These are phyloP conservation scores for Metschnikowia drakensbergensis DNA, from an alignment of 805 yeast genomes.

Conservation along the genomic window DNA sequence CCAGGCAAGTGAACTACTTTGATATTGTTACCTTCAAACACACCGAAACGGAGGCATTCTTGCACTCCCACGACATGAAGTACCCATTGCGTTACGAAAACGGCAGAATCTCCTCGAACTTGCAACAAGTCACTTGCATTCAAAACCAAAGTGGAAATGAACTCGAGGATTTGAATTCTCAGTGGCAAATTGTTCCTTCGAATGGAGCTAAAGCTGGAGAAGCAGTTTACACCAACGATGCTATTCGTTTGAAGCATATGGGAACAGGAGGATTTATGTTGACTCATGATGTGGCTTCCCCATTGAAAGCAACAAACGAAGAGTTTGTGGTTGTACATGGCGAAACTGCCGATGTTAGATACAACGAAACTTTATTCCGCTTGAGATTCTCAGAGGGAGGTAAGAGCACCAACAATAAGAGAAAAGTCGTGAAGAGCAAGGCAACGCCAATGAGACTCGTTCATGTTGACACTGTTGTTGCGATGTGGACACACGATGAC, in stretches of 20 bases:
- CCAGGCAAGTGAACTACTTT: constrained; percentile 68
- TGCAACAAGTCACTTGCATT: constrained; percentile 86
- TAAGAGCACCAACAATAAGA: constrained; percentile 41
- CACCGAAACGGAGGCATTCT: constrained; percentile 68
- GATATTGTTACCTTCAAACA: constrained; percentile 78
- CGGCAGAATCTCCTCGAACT: constrained; percentile 90
- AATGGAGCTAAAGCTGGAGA: constrained; percentile 27
- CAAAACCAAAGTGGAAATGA: constrained; percentile 34
- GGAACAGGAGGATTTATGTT: constrained; percentile 74
- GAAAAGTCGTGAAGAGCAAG: constrained; percentile 60
- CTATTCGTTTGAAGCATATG: constrained; percentile 75
- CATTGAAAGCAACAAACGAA: constrained; percentile 85
- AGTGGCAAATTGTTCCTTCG: constrained; percentile 82
- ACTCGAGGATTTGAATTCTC: constrained; percentile 56
- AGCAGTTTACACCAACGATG: constrained; percentile 61
- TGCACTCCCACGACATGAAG: constrained; percentile 74
- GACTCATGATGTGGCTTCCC: constrained; percentile 96
- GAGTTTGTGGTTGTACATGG: constrained; percentile 75
- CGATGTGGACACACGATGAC: constrained; percentile 90
- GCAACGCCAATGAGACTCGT: constrained; percentile 65
- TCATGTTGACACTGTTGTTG: constrained; percentile 85
- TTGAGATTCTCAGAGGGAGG: constrained; percentile 48
- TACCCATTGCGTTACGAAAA: constrained; percentile 95
- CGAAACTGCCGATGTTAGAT: constrained; percentile 55
- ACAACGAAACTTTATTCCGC: constrained; percentile 74